Base-by-base conservation (phyloP, 768 basidiomycete species). In the Termitomyces sp. region DNA sequence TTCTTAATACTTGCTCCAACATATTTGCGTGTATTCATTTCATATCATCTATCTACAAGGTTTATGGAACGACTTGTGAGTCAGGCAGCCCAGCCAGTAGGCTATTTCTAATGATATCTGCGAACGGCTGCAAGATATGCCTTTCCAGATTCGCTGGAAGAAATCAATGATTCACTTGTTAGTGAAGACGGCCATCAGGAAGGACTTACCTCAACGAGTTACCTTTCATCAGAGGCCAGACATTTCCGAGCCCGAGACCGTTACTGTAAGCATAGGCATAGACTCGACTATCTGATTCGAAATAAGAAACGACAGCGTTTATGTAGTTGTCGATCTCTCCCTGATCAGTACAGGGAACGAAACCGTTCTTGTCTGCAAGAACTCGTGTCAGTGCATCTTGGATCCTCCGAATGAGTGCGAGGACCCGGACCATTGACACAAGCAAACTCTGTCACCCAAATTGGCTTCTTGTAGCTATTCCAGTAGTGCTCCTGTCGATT, bases 401-500 rank as follows among this genome's bases (percentile, higher is more conserved):
- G 35, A 31, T 32, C 22, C 29, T 43, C n/a, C 18, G 9, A 11
- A 42, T 27, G 15, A 42, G 1, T 33, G 38, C 31, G 15, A 31
- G 39, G 35, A 18, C 38, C 16, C 39, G 11, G 15, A 75, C 77
- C 77, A 47, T 78, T 69, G 31, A 78, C 76, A 53, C 77, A 79
- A 48, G 77, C 76, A 57, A 78, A 76, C 59, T 79, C 77, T 22
- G 76, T 74, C 15, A 79, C 69, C 76, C 76, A 79, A 50, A 79
- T 70, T 1, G 77, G 76, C 63, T 76, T 77, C 58, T 72, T 70
- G 59, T 77, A 79, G 3, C 52, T 66, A 38, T 57, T 61, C 63
- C 68, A 67, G 57, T 79, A 79, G 55, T 79, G 71, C 42, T 73
- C 70, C 77, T 77, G 50, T 56, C 16, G 36, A 31, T 11, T 7